Evolutionary conservation across 768 basidiomycete genomes (phyloP).

Genomic region (Chlorophyllum brunneum): DNA sequence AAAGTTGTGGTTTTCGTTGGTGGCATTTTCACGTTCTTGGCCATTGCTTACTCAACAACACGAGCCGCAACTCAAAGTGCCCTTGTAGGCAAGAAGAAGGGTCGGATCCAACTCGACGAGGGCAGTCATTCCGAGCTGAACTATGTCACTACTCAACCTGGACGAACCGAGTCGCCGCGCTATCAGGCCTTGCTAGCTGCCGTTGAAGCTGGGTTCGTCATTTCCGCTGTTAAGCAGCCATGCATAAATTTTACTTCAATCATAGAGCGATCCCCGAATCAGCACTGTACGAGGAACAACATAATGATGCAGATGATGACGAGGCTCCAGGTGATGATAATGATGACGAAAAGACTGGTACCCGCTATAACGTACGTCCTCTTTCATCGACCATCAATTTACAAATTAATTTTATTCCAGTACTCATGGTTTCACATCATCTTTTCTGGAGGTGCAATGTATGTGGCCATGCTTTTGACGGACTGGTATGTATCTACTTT

Average conservation of each 20-base stretch:
- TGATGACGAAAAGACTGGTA: slow-evolving; percentile 92
- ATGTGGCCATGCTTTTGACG: slow-evolving; percentile 93
- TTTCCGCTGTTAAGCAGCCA: neutral
- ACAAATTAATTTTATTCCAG: slow-evolving; percentile 35
- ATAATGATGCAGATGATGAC: slow-evolving; percentile 76
- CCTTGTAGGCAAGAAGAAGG: slow-evolving; percentile 71
- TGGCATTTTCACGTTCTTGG: slow-evolving; percentile 94
- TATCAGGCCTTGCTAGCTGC: slow-evolving; percentile 95
- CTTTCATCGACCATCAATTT: neutral
- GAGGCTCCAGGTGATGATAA: slow-evolving; percentile 60
- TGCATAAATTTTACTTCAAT: slow-evolving; percentile 2
- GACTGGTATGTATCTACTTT: slow-evolving; percentile 70
- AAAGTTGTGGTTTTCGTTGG: slow-evolving; percentile 88
- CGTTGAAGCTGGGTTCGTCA: slow-evolving; percentile 84
- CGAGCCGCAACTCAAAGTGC: slow-evolving; percentile 96
- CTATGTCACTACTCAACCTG: slow-evolving; percentile 80
- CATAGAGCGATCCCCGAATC: slow-evolving; percentile 87
- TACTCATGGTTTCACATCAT: slow-evolving; percentile 99
- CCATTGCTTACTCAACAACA: slow-evolving; percentile 96
- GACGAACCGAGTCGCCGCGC: slow-evolving; percentile 77
- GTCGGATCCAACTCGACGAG: slow-evolving; percentile 60
- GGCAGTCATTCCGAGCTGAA: slow-evolving; percentile 65
- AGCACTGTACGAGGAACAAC: slow-evolving; percentile 77
- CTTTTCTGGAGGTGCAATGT: slow-evolving; percentile 95
- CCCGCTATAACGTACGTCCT: slow-evolving; percentile 82